Base-by-base conservation (phyloP, 129 eudicot genomes). In the Saposhnikovia divaricata region DNA sequence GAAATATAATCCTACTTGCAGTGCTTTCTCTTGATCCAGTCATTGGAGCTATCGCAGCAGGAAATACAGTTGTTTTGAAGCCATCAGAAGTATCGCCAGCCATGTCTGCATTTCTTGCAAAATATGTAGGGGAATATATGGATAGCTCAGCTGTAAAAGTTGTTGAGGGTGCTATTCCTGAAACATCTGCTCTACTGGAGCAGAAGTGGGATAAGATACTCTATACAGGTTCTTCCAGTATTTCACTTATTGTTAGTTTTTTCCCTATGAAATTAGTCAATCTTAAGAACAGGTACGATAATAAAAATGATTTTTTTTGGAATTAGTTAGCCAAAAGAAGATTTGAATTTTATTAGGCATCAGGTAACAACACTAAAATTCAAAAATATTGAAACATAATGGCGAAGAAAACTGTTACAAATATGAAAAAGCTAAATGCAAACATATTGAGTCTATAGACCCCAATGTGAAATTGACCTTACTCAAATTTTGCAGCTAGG, bases 41-140 rank as follows among this genome's bases (percentile, higher is more conserved):
- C 42, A 86, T 91, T 82, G 98, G 96, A 90, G 98, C 98, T 75
- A 94, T 94, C 71, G 93, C 98, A 25, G 98, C 98, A 66, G 98
- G 98, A 12, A 94, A 94, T 85, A 88, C 93, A 66, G 93, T 94
- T 79, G 92, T 90, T 63, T 73, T 94, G 79, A 91, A 94, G 83
- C 96, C 97, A 82, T 94, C 98, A 21, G 97, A 94, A 84, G n/a
- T 91, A 55, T 83, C 98, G 83, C 90, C 96, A 4, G 91, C 97
- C 71, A 88, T 86, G 59, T 94, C 98, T 40, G 79, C 90, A 38
- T 77, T 90, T 76, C 87, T 93, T 77, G 85, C 93, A 39, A 90
- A 91, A 46, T 89, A 84, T 78, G 50, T 94, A 18, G 89, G 88
- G 75, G 79, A 90, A 80, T 91, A 91, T 84, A 55, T 94, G 90